Evolutionary conservation across 169 alveolate genomes (phyloP), one percentile per base, ranked within the genome.

Genomic region (Neospora caninum): DNA sequence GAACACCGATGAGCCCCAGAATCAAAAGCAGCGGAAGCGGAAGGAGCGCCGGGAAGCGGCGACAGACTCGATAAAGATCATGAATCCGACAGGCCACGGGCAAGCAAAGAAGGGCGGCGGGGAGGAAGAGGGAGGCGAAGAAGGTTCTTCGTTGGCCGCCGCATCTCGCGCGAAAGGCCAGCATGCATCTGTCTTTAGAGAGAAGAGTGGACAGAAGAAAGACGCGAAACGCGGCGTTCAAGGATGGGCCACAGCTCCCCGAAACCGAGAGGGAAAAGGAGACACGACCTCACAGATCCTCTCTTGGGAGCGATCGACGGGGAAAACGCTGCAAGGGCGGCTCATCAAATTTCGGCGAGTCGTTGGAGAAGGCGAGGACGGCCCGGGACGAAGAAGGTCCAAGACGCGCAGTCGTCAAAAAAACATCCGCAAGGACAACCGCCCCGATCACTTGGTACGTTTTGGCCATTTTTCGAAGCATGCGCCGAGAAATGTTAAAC

Each of bases 401-500:
- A 84, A 84, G 41, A 84, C 78, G 91, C 45, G 91, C 38, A 53
- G 80, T 31, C 69, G 78, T 0, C 91, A 84, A n/a, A 84, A 84
- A 36, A 84, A 84, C 42, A 31, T 84, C 42, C 69, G 91, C 36
- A 31, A 58, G 7, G 91, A 84, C 78, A 84, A n/a, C 91, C 91
- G 91, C 42, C 91, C 91, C 64, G 67, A 31, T 31, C 91, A 84
- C 43, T 13, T 84, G 67, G 91, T 84, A 41, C 9, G 91, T 34
- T 6, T 31, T n/a, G n/a, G n/a, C n/a, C n/a, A n/a, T n/a, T n/a
- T n/a, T n/a, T n/a, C n/a, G n/a, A n/a, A n/a, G n/a, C n/a, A n/a
- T n/a, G n/a, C n/a, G n/a, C n/a, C n/a, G n/a, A n/a, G n/a, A n/a
- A n/a, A n/a, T n/a, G n/a, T n/a, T n/a, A n/a, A n/a, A n/a, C n/a